Evolutionary conservation across 805 yeast genomes (phyloP).

Genomic region (Sugiyamaella floridensis): DNA sequence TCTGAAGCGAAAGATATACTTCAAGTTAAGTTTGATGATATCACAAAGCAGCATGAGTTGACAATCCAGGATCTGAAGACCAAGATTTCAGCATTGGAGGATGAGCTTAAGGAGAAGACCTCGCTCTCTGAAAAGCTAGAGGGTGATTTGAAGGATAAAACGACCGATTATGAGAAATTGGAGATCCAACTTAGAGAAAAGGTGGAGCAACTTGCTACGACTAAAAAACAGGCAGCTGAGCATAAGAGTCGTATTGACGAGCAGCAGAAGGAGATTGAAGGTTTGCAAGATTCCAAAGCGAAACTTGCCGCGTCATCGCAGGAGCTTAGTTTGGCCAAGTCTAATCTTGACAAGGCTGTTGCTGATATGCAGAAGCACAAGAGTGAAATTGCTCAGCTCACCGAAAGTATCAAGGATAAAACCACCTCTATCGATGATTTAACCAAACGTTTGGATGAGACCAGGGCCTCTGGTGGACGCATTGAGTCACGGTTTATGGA

Average conservation of each 20-base stretch:
- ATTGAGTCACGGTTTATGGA: background rate
- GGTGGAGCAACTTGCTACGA: background rate
- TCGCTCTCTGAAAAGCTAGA: background rate
- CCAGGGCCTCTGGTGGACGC: background rate
- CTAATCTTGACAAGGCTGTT: background rate
- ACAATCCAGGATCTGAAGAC: background rate
- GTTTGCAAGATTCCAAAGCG: background rate
- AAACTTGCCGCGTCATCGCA: background rate
- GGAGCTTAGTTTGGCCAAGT: background rate
- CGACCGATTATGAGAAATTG: background rate
- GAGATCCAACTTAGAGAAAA: background rate
- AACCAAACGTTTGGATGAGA: background rate
- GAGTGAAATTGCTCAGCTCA: conserved; percentile 33
- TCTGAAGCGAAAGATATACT: background rate
- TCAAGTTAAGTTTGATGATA: background rate
- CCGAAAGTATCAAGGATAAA: conserved; percentile 33
- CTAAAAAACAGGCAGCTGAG: background rate
- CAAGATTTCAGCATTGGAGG: background rate
- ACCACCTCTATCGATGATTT: conserved; percentile 39
- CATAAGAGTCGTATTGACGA: background rate
- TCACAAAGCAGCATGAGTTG: background rate
- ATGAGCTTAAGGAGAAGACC: background rate
- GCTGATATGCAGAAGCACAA: background rate
- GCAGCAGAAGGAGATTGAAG: background rate
- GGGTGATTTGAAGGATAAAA: background rate